Conservation (phyloP, 805 yeast genomes). For the Blastobotrys americana region DNA sequence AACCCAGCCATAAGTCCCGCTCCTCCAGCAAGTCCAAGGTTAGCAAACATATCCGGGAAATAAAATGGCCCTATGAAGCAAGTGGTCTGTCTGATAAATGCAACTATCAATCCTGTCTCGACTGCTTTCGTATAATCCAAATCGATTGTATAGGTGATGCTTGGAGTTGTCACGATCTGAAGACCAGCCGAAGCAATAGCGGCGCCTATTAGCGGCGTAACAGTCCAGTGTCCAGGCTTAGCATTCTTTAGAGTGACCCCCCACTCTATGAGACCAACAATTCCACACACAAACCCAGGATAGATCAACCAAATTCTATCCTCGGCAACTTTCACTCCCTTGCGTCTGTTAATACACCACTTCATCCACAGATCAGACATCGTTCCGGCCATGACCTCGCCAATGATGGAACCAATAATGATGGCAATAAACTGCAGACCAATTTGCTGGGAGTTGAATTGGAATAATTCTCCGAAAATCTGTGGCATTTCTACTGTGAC, state of each 20-base stretch:
- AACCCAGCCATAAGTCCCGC: slow-evolving; percentile 14
- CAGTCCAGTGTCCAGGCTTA: slow-evolving; percentile 19
- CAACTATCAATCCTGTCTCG: slow-evolving; percentile 24
- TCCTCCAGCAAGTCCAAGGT: slow-evolving; percentile 17
- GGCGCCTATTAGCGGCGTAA: slow-evolving; percentile 25
- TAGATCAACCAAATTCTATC: slow-evolving; percentile 25
- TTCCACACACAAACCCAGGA: slow-evolving; percentile 20
- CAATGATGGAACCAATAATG: slow-evolving; percentile 24
- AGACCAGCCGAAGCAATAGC: slow-evolving; percentile 24
- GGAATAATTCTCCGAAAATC: slow-evolving; percentile 21
- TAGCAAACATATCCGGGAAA: slow-evolving; percentile 26
- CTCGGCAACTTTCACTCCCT: slow-evolving; percentile 11
- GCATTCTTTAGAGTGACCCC: slow-evolving; percentile 21
- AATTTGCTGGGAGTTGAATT: slow-evolving; percentile 23
- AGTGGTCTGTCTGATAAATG: slow-evolving; percentile 21
- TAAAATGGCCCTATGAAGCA: slow-evolving; percentile 30
- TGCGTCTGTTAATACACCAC: slow-evolving; percentile 2
- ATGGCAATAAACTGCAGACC: slow-evolving; percentile 26
- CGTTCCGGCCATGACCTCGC: slow-evolving; percentile 26
- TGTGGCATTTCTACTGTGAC: slow-evolving; percentile 25
- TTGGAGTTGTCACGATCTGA: slow-evolving; percentile 25
- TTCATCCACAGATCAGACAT: slow-evolving; percentile 27
- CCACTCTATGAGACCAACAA: slow-evolving; percentile 24
- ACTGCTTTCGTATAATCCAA: slow-evolving; percentile 17
- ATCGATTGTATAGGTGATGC: slow-evolving; percentile 25